Conservation (phyloP, 768 basidiomycete species). For the Chalciporus pseudorubinellus region DNA sequence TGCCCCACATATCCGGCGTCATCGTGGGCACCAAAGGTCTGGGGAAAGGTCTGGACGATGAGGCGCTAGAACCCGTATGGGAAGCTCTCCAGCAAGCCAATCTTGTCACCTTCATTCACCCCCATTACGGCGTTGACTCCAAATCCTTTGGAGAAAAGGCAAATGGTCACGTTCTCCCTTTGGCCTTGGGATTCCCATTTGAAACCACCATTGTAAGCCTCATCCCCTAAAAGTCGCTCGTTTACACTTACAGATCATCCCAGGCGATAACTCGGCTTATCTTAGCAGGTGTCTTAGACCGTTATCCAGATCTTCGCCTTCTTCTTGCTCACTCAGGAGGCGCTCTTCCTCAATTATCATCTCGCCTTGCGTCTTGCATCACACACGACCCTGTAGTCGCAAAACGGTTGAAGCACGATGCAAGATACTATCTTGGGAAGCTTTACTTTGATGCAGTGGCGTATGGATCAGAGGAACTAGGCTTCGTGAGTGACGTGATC, state of each 20-base stretch:
- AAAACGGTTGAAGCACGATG: slow-evolving; percentile 73
- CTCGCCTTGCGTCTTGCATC: slow-evolving; percentile 81
- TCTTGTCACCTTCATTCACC: slow-evolving; percentile 81
- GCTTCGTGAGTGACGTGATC: slow-evolving; percentile 70
- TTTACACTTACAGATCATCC: not conserved
- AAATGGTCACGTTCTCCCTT: slow-evolving; percentile 85
- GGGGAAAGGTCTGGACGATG: slow-evolving; percentile 80
- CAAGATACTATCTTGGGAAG: slow-evolving; percentile 77
- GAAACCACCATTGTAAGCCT: slow-evolving; percentile 79
- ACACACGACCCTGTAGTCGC: slow-evolving; percentile 81
- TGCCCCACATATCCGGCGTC: slow-evolving; percentile 69
- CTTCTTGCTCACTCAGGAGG: slow-evolving; percentile 89
- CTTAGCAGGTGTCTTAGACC: slow-evolving; percentile 77
- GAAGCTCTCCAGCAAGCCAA: slow-evolving; percentile 65
- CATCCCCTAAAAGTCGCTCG: not conserved
- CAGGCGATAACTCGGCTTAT: slow-evolving; percentile 77
- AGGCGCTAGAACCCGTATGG: slow-evolving; percentile 77
- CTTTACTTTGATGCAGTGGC: slow-evolving; percentile 86
- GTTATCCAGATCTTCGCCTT: slow-evolving; percentile 69
- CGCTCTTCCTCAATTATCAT: slow-evolving; percentile 78
- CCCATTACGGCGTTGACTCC: slow-evolving; percentile 80
- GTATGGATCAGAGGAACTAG: slow-evolving; percentile 83
- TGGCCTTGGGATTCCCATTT: slow-evolving; percentile 86
- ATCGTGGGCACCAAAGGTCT: slow-evolving; percentile 81
- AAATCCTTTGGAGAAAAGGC: slow-evolving; percentile 71